phyloP scores from a whole-genome alignment of 2,329 filamentous ascomycete species.

The Fusarium udum region DNA sequence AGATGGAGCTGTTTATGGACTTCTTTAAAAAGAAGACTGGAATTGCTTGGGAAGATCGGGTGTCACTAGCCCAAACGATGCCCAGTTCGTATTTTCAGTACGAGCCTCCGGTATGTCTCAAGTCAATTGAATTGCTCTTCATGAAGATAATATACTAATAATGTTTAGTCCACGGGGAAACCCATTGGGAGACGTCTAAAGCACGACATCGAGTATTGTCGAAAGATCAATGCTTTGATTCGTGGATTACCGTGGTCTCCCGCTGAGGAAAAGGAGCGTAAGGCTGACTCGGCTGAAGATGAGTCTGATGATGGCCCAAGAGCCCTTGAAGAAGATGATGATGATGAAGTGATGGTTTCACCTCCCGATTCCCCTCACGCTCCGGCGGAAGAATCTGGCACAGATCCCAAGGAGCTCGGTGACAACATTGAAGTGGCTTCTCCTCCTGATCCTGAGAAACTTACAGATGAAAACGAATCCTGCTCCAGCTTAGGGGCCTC shows the following conservation, averaged over 20 bases:
- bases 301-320: neutral
- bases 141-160: neutral
- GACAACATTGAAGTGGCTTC: neutral
- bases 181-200: constrained; percentile 50
- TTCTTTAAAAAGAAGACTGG: constrained; percentile 69
- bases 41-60: constrained; percentile 66
- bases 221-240: constrained; percentile 47
- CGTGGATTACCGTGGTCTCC: constrained; percentile 44
- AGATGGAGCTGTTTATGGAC: constrained; percentile 61
- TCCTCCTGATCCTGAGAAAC: neutral
- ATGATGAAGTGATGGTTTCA: neutral
- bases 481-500: neutral
- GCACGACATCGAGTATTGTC: constrained; percentile 47
- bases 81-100: constrained; percentile 54
- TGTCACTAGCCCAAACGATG: constrained; percentile 48
- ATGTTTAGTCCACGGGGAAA: constrained; percentile 48
- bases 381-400: neutral
- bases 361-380: neutral
- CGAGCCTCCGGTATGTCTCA: constrained; percentile 55
- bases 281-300: neutral
- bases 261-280: neutral
- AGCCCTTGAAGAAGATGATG: neutral
- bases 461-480: neutral
- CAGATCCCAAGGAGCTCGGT: neutral
- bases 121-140: neutral